Evolutionary conservation across 2,329 filamentous ascomycete genomes (phyloP).

Genomic region (Microsporum canis): DNA sequence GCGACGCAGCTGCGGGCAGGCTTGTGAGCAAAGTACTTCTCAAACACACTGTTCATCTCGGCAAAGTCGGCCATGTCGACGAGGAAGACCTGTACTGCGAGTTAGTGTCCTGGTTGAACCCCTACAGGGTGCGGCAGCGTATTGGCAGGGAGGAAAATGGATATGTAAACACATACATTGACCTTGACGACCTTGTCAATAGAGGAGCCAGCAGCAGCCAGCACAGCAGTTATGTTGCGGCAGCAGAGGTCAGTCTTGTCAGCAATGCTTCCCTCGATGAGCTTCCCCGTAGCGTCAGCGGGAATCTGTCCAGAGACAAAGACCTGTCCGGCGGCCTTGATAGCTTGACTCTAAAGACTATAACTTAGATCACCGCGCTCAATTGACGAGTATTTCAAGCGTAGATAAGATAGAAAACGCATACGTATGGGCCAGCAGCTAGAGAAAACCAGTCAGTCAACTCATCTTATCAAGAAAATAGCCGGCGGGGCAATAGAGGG

Average conservation of each 20-base stretch:
- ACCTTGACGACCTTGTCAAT: conserved; percentile 80
- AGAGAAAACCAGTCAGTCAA: conserved; percentile 3
- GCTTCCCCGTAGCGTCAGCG: conserved; percentile 48
- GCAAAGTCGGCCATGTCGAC: conserved; percentile 84
- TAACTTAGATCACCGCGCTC: not conserved
- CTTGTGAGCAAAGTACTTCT: conserved; percentile 56
- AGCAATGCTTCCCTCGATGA: conserved; percentile 53
- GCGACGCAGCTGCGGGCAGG: conserved; percentile 53
- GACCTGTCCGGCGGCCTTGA: conserved; percentile 56
- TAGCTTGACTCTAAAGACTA: conserved; percentile 42
- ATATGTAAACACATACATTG: conserved; percentile 35
- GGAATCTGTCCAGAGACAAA: conserved; percentile 71
- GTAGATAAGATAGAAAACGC: conserved; percentile 9
- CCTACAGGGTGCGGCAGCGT: not conserved
- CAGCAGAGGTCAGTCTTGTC: conserved; percentile 61
- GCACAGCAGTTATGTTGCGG: conserved; percentile 72
- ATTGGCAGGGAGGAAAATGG: too few species aligned
- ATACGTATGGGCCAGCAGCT: conserved; percentile 33
- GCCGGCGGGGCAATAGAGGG: not conserved
- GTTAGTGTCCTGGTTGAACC: not conserved
- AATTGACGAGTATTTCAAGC: not conserved
- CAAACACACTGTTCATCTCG: conserved; percentile 64
- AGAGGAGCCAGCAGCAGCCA: conserved; percentile 67
- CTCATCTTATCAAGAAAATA: not conserved
- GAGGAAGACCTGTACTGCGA: conserved; percentile 55